Evolutionary conservation across 768 basidiomycete genomes (phyloP).

Genomic region (Rhizopogon sp.): DNA sequence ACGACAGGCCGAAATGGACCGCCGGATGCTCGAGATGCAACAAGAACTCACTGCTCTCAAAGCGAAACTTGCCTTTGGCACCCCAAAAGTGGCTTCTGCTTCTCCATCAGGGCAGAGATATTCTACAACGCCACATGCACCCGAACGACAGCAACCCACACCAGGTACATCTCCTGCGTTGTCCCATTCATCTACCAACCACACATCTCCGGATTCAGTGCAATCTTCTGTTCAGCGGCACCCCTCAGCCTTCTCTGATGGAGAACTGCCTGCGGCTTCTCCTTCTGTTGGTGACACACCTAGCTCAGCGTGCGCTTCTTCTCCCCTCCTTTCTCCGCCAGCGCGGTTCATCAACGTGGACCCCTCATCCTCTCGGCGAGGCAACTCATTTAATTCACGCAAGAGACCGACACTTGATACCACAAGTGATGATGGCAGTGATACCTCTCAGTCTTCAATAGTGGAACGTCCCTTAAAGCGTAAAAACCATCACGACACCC

Average conservation of each 20-base stretch:
- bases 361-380: conserved; percentile 5
- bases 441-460: conserved; percentile 29
- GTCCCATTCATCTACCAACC: conserved; percentile 19
- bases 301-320: conserved; percentile 2
- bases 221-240: not conserved
- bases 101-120: conserved; percentile 2
- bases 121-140: too few relatives aligned
- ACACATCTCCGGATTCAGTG: conserved; percentile 18
- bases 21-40: conserved; percentile 48
- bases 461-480: conserved; percentile 36
- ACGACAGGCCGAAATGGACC: conserved; percentile 55
- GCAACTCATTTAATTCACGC: conserved; percentile 10
- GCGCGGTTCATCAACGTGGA: conserved; percentile 18
- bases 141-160: conserved; percentile 17
- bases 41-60: conserved; percentile 46
- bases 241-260: conserved; percentile 2
- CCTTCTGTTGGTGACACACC: conserved; percentile 6
- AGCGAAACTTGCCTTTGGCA: conserved; percentile 29
- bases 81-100: conserved; percentile 8
- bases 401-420: conserved; percentile 28
- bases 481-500: conserved; percentile 56
- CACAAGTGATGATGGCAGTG: conserved; percentile 32
- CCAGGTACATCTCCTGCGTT: conserved; percentile 25
- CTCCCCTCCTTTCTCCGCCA: conserved; percentile 13
- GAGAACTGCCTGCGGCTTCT: conserved; percentile 1